Evolutionary conservation across 306 rosid genomes (phyloP).

Genomic region (Delonix regia): DNA sequence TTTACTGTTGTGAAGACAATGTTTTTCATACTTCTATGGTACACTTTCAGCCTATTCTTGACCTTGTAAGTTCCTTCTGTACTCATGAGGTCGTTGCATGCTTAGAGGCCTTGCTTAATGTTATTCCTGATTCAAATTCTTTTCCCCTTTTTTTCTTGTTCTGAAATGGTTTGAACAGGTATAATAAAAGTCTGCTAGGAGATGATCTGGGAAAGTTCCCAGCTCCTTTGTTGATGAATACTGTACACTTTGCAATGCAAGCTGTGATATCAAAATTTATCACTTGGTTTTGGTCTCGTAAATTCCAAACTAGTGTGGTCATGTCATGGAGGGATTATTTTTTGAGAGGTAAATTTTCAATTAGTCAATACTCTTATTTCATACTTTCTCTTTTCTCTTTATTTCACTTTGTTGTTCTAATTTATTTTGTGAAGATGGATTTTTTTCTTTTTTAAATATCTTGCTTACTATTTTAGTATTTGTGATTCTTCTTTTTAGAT

Average conservation of each 20-base stretch:
- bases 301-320: slow-evolving; percentile 61
- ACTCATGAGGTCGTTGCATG: slow-evolving; percentile 14
- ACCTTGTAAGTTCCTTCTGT: slow-evolving; percentile 80
- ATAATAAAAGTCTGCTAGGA: slow-evolving; percentile 89
- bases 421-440: slow-evolving; percentile 23
- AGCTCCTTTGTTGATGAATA: slow-evolving; percentile 93
- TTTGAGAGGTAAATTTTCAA: slow-evolving; percentile 62
- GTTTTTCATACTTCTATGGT: slow-evolving; percentile 85
- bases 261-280: slow-evolving; percentile 77
- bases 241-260: slow-evolving; percentile 89
- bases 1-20: slow-evolving; percentile 64
- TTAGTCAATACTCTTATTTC: neutral
- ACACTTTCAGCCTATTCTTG: slow-evolving; percentile 90
- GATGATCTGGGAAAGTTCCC: slow-evolving; percentile 95
- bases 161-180: slow-evolving; percentile 61
- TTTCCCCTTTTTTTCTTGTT: slow-evolving; percentile 22
- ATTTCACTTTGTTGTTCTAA: slow-evolving; percentile 22
- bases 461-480: slow-evolving; percentile 13
- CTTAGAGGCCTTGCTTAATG: slow-evolving; percentile 7
- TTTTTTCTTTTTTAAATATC: slow-evolving; percentile 9
- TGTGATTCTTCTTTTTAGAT: neutral
- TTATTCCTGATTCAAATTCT: slow-evolving; percentile 14
- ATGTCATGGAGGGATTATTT: slow-evolving; percentile 96
- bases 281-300: slow-evolving; percentile 86
- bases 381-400: slow-evolving; percentile 19